Evolutionary conservation across 176 grass and related monocot species (phyloP).

Genomic region (Stipa capillata): DNA sequence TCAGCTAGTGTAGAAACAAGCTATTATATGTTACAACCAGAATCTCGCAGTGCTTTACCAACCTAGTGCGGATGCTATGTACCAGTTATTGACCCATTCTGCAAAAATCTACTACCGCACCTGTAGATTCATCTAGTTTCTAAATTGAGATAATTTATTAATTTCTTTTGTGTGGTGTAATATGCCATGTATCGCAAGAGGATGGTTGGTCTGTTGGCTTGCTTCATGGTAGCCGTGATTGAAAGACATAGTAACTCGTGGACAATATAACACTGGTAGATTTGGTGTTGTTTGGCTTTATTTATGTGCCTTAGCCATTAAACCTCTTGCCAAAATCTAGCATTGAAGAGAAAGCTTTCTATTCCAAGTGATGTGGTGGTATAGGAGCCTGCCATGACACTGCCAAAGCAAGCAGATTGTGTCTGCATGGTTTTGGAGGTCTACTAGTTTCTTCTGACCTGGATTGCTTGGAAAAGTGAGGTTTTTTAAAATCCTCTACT

Average conservation of each 20-base stretch:
- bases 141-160: too few species aligned
- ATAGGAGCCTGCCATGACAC: neutral
- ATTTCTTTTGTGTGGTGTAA: neutral
- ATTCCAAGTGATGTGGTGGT: neutral
- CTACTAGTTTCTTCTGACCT: neutral
- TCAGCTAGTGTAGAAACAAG: conserved; percentile 8
- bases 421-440: neutral
- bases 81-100: neutral
- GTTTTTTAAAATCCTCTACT: neutral
- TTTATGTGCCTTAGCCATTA: neutral
- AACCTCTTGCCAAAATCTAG: neutral
- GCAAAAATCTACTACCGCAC: too few species aligned
- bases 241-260: neutral
- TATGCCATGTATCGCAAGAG: neutral
- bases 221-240: neutral
- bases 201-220: neutral
- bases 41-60: neutral
- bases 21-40: conserved; percentile 6
- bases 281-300: neutral
- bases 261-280: neutral
- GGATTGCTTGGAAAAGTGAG: neutral
- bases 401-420: neutral
- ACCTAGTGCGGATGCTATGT: neutral
- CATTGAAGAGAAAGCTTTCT: neutral
- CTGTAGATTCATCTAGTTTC: too few species aligned